phyloP scores from a whole-genome alignment of 331 rosid genomes.

The Acacia concinna region DNA sequence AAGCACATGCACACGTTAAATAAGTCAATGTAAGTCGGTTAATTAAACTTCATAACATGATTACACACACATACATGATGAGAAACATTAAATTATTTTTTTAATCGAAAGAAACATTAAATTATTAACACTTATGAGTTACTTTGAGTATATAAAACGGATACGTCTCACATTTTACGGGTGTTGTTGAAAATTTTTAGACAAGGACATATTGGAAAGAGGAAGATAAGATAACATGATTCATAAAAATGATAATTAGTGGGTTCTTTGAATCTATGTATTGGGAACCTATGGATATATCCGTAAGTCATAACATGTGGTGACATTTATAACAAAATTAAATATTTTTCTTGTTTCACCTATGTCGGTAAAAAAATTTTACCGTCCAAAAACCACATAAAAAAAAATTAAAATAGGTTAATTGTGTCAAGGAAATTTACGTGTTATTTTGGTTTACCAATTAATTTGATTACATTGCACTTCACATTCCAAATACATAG shows the following conservation, averaged over 20 bases:
- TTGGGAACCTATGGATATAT: background rate
- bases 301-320: background rate
- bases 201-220: background rate
- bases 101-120: too few species aligned
- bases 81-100: background rate
- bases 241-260: too few species aligned
- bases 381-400: background rate
- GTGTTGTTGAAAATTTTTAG: background rate
- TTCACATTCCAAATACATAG: background rate
- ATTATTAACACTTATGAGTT: background rate
- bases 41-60: background rate
- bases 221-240: too few species aligned
- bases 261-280: too few species aligned
- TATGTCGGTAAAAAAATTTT: background rate
- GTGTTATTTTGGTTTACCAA: background rate
- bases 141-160: background rate
- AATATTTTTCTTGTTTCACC: background rate
- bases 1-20: background rate
- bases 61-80: background rate
- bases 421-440: background rate
- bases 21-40: background rate
- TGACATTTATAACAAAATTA: too few species aligned
- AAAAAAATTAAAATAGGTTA: background rate
- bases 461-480: slow-evolving; percentile 21
- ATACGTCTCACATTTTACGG: background rate